Evolutionary conservation across 805 yeast species (phyloP).

Genomic region (Spathaspora boniae): DNA sequence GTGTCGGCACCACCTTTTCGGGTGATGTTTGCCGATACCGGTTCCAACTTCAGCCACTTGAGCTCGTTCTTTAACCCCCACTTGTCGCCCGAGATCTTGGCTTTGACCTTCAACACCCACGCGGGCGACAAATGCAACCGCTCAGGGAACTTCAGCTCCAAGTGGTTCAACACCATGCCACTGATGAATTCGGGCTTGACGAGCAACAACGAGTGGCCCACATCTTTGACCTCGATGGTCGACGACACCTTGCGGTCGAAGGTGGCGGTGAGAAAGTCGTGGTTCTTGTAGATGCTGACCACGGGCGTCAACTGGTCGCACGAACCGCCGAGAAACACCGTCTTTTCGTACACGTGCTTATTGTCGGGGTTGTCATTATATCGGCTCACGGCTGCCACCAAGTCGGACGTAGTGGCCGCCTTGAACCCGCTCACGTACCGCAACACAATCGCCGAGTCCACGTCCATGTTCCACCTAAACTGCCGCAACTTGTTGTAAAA

Average conservation of each 20-base stretch:
- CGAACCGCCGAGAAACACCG: slow-evolving; percentile 57
- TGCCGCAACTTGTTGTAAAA: slow-evolving; percentile 50
- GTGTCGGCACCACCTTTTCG: slow-evolving; percentile 26
- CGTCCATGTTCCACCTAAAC: slow-evolving; percentile 68
- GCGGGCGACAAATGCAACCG: slow-evolving; percentile 57
- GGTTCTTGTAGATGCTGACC: slow-evolving; percentile 26
- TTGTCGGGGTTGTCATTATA: slow-evolving; percentile 32
- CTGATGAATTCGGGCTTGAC: slow-evolving; percentile 63
- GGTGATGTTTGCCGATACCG: slow-evolving; percentile 45
- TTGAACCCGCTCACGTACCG: slow-evolving; percentile 50
- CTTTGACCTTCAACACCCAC: slow-evolving; percentile 67
- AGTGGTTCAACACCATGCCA: slow-evolving; percentile 58
- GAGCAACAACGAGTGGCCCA: slow-evolving; percentile 65
- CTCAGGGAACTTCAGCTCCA: slow-evolving; percentile 46
- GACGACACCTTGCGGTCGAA: slow-evolving; percentile 27
- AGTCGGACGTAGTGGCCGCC: slow-evolving; percentile 42
- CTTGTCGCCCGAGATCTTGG: slow-evolving; percentile 62
- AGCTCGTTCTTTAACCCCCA: slow-evolving; percentile 77
- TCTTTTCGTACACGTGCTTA: slow-evolving; percentile 34
- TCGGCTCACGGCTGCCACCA: slow-evolving; percentile 36
- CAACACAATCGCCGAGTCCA: slow-evolving; percentile 51
- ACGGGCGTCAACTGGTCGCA: slow-evolving; percentile 56
- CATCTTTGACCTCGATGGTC: slow-evolving; percentile 39
- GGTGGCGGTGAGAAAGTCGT: slow-evolving; percentile 19
- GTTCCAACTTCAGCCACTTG: slow-evolving; percentile 60